Evolutionary conservation across 2,329 filamentous ascomycete species (phyloP).

Genomic region (Cercospora zeina): DNA sequence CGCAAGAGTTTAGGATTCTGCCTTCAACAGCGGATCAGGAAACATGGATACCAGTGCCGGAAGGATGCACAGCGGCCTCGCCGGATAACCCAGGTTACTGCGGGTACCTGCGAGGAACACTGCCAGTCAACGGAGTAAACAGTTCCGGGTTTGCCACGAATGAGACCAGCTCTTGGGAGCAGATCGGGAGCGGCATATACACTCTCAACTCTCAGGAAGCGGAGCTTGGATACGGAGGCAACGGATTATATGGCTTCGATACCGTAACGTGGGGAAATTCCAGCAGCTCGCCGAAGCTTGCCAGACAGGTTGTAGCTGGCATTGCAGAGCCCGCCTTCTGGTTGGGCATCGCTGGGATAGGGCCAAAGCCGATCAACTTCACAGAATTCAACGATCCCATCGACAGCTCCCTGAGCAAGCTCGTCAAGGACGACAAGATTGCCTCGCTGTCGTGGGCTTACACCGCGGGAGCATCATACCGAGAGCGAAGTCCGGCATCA

Average conservation of each 20-base stretch:
- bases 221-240: conserved; percentile 11
- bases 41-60: conserved; percentile 18
- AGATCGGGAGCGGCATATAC: conserved; percentile 15
- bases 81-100: conserved; percentile 26
- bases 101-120: conserved; percentile 9
- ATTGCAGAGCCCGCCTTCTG: conserved; percentile 14
- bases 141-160: conserved; percentile 37
- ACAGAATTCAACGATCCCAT: conserved; percentile 39
- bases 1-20: conserved; percentile 24
- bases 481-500: conserved; percentile 35
- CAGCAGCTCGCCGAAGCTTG: conserved; percentile 3
- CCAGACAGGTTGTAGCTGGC: conserved; percentile 16
- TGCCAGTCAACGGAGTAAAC: conserved; percentile 18
- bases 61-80: conserved; percentile 16
- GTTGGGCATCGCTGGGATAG: conserved; percentile 18
- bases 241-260: conserved; percentile 18
- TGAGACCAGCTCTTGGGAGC: conserved; percentile 29
- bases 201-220: conserved; percentile 14
- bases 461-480: conserved; percentile 69
- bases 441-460: conserved; percentile 73
- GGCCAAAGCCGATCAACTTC: conserved; percentile 14
- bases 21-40: conserved; percentile 16
- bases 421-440: conserved; percentile 60
- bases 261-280: conserved; percentile 7
- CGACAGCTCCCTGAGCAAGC: conserved; percentile 40